Conservation (phyloP, 2,329 filamentous ascomycete species). For the Sarocladium strictum region DNA sequence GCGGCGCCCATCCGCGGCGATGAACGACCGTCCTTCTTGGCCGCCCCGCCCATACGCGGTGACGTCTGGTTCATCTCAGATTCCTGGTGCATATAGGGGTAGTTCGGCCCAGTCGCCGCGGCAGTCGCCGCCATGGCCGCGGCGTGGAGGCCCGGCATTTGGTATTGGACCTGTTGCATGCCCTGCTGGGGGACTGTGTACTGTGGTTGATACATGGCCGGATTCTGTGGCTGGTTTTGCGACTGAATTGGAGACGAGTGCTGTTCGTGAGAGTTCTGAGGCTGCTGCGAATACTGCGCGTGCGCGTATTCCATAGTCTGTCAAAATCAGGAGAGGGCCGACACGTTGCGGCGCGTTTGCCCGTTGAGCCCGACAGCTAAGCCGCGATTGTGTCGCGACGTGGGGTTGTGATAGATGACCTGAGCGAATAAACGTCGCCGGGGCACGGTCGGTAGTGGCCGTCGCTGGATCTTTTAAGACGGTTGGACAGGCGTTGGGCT, state of each 20-base stretch:
- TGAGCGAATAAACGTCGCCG: slow-evolving; percentile 9
- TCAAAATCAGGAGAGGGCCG: neutral
- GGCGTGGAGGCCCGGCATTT: slow-evolving; percentile 76
- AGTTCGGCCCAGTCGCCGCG: slow-evolving; percentile 76
- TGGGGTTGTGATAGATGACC: slow-evolving; percentile 4
- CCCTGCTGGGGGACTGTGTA: slow-evolving; percentile 67
- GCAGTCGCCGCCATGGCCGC: slow-evolving; percentile 90
- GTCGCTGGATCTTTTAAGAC: slow-evolving; percentile 5
- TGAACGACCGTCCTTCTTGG: slow-evolving; percentile 65
- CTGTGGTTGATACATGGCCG: slow-evolving; percentile 65
- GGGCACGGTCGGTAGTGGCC: neutral
- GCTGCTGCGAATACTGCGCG: slow-evolving; percentile 65
- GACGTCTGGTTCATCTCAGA: slow-evolving; percentile 64
- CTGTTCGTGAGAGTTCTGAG: slow-evolving; percentile 60
- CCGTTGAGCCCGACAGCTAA: neutral
- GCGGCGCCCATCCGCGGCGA: slow-evolving; percentile 63
- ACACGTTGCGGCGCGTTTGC: neutral
- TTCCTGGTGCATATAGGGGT: slow-evolving; percentile 68
- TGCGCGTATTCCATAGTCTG: slow-evolving; percentile 65
- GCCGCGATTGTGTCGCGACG: slow-evolving; percentile 5
- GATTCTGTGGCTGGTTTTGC: slow-evolving; percentile 51
- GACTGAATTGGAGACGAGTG: slow-evolving; percentile 70
- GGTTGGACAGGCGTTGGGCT: neutral
- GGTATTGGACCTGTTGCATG: slow-evolving; percentile 65
- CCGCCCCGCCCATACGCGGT: slow-evolving; percentile 65